Evolutionary conservation across 2,329 filamentous ascomycete genomes (phyloP), one percentile per base, ranked within the genome.

Genomic region (Leptographium procerum): DNA sequence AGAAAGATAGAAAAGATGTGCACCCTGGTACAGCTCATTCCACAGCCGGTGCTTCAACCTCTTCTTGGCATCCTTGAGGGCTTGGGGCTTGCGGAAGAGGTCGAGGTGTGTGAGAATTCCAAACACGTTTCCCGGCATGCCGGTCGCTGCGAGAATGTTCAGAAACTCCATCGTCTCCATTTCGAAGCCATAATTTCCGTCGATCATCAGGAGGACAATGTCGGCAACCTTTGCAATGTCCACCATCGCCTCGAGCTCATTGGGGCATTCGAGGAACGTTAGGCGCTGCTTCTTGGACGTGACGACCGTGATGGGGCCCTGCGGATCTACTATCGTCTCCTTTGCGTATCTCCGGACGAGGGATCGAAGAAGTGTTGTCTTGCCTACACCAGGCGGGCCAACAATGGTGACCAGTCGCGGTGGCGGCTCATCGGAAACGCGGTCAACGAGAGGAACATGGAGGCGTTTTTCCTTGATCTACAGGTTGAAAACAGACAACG

Each of bases 161-260:
- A 99, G 76, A 62, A 99, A 99, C 73, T 99, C 94, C 94, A 99
- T 99, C 0, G 94, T 99, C 79, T 99, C 94, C 94, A 99, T 99
- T 74, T 99, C 94, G 69, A 99, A 99, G 16, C 94, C 95, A 68
- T 88, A 99, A 73, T 97, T 97, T 58, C 94, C 95, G 69, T 99
- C 94, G 66, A 99, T 99, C 89, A 99, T 94, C 59, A 99, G 81
- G 55, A 99, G 79, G 7, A 97, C 89, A 66, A 99, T 96, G 70
- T 99, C 94, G 22, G 95, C 94, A 50, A 99, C 89, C 73, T 99
- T 99, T 60, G 94, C 89, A 59, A 96, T 82, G 72, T 99, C 94
- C 63, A 99, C 91, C 89, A 97, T 96, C 64, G 89, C 88, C 62
- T 95, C 91, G 57, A 99, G 82, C 66, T 94, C 91, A 69, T 97